Evolutionary conservation across 805 yeast species (phyloP).

Genomic region (Candida jianshihensis): DNA sequence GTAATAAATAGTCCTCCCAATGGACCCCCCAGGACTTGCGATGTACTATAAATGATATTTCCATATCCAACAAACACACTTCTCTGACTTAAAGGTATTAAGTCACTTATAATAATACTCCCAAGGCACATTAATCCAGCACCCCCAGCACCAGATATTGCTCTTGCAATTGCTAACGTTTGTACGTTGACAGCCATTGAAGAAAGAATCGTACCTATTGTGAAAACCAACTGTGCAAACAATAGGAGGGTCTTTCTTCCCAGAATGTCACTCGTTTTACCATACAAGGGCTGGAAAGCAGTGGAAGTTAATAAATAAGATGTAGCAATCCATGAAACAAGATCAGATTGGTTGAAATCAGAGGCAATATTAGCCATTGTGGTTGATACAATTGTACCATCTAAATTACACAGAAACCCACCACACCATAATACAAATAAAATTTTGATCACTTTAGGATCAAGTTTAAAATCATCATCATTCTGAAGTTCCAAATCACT

Average conservation of each 20-base stretch:
- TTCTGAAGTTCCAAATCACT: too few species aligned
- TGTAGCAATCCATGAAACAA: slow-evolving; percentile 66
- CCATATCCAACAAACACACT: slow-evolving; percentile 49
- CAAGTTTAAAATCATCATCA: slow-evolving; percentile 2
- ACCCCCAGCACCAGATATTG: slow-evolving; percentile 52
- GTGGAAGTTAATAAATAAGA: slow-evolving; percentile 62
- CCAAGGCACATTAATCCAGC: slow-evolving; percentile 49
- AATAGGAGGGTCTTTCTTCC: slow-evolving; percentile 44
- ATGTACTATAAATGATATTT: slow-evolving; percentile 29
- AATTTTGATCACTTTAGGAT: slow-evolving; percentile 8
- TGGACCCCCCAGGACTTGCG: slow-evolving; percentile 38
- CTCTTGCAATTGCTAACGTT: slow-evolving; percentile 43
- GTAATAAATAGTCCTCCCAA: slow-evolving; percentile 34
- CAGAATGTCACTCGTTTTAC: slow-evolving; percentile 59
- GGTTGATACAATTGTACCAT: slow-evolving; percentile 55
- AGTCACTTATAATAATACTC: slow-evolving; percentile 47
- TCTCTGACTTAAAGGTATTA: slow-evolving; percentile 45
- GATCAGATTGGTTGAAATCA: slow-evolving; percentile 44
- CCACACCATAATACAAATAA: slow-evolving; percentile 35
- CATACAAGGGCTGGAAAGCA: slow-evolving; percentile 70
- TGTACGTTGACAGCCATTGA: slow-evolving; percentile 33
- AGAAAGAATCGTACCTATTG: slow-evolving; percentile 38
- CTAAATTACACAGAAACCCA: slow-evolving; percentile 47
- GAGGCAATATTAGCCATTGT: slow-evolving; percentile 53
- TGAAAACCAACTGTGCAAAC: slow-evolving; percentile 37